Base-by-base conservation (phyloP, 352 stramenopile species). In the Phytophthora pini region DNA sequence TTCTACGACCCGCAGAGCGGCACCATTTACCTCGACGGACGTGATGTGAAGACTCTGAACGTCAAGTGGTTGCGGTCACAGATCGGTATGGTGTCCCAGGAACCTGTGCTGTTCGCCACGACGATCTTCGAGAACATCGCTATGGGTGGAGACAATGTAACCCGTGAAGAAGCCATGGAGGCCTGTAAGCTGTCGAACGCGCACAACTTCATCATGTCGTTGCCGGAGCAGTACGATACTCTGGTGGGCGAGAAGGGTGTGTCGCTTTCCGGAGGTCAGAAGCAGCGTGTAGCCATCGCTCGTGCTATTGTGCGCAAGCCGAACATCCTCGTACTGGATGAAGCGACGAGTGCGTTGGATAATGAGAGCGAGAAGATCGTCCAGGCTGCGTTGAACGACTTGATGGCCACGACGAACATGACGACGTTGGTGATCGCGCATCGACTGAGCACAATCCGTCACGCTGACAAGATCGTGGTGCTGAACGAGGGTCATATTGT, bases 41-140 rank as follows among this genome's bases (percentile, higher is more conserved):
- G 73, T 24, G 76, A 96, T 46, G 72, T 97, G 29, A 76, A 62
- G 54, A 83, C 88, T 27, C 53, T 97, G 7, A 94, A 97, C 56
- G 56, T 98, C 15, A 89, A 87, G 54, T 80, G 72, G 65, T 65
- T 92, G 20, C 75, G 85, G 8, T 67, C 74, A 8, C 78, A 94
- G 56, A 90, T 86, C 29, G 74, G 84, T 4, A 60, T 96, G 0
- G 87, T 95, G 0, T 88, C 76, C 1, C 93, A 98, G 69, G 84
- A 97, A 56, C 89, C 90, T 12, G 88, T 90, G 26, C 75, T 98
- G 15, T 98, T 98, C 70, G 86, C 88, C 13, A 84, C 74, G 13
- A 92, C 80, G 0, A 96, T 98, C 51, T 55, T 67, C 3, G 82
- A 98, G 15, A 98, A 98, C 64, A 96, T 99, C 61, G 68, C 71